Base-by-base conservation (phyloP, 169 alveolate genomes). In the Plasmodium chabaudi region DNA sequence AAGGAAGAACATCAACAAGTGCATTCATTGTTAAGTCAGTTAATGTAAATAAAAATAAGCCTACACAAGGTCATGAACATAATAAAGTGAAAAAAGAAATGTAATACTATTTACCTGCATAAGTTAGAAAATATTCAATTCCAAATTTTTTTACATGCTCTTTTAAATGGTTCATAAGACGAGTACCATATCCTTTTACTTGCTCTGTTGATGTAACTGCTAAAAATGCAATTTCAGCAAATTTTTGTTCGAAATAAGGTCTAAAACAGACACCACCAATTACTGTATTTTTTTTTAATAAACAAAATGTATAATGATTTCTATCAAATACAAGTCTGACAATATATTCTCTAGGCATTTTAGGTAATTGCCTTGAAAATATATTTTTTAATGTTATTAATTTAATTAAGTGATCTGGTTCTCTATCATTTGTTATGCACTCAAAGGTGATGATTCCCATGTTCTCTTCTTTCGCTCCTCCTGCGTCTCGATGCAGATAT, bases 271-370 rank as follows among this genome's bases (percentile, higher is more conserved):
- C 97, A n/a, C 99, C 99, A 10, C 99, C 99, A 46, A 98, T 97
- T 56, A 98, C 99, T 88, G 94, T 95, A 46, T 94, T 96, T 70
- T 94, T 96, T 90, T 97, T 97, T 67, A 96, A 61, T 47, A 98
- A 95, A 44, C 99, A 95, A 96, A 98, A 98, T 9, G 99, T 95
- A 93, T 97, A 98, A 88, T 98, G 99, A 59, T 95, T 95, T 55
- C 99, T 87, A 92, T 98, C 99, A 87, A 98, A 96, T 17, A 98
- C 99, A 19, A 98, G 95, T 65, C 99, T 94, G 7, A 97, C 99
- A 34, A 98, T 98, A 94, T 98, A 98, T 87, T 98, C 99, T 82
- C 99, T 94, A 42, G 99, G 99, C 99, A 98, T 98, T 92, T 98
- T 97, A 6, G 99, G 99, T 19, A 98, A 95, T 88, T 98, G 99